Evolutionary conservation across 2,329 filamentous ascomycete species (phyloP).

Genomic region (Alternaria sp.): DNA sequence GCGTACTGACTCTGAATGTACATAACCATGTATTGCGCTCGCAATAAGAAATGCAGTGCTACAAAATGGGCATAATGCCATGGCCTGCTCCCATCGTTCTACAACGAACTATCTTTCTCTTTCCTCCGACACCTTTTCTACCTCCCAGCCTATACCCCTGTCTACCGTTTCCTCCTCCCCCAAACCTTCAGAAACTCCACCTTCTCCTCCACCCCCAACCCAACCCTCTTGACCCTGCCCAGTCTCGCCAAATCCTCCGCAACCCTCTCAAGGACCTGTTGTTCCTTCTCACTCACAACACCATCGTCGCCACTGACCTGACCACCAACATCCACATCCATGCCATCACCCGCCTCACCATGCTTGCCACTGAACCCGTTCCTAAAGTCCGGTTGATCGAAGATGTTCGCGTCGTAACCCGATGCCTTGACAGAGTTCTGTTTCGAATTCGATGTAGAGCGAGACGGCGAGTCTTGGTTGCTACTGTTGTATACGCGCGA

Average conservation of each 20-base stretch:
- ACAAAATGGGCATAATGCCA: background rate
- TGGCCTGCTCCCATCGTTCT: background rate
- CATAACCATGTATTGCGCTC: background rate
- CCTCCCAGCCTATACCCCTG: background rate
- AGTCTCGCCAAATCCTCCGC: constrained; percentile 86
- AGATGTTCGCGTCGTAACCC: constrained; percentile 43
- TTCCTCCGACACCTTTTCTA: background rate
- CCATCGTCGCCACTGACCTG: background rate
- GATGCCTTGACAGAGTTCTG: constrained; percentile 21
- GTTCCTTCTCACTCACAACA: constrained; percentile 58
- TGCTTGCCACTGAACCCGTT: constrained; percentile 22
- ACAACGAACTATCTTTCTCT: background rate
- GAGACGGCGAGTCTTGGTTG: constrained; percentile 22
- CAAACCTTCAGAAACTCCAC: constrained; percentile 78
- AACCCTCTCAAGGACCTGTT: constrained; percentile 75
- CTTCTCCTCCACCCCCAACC: constrained; percentile 83
- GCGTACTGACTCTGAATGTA: background rate
- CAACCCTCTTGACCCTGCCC: constrained; percentile 86
- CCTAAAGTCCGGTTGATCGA: constrained; percentile 35
- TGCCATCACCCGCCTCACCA: constrained; percentile 21
- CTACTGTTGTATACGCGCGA: constrained; percentile 64
- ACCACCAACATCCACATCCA: constrained; percentile 20
- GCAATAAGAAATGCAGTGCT: background rate
- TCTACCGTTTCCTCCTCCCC: constrained; percentile 52
- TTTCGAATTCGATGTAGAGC: background rate